Conservation (phyloP, 768 basidiomycete species). For the Agrocybe praecox region DNA sequence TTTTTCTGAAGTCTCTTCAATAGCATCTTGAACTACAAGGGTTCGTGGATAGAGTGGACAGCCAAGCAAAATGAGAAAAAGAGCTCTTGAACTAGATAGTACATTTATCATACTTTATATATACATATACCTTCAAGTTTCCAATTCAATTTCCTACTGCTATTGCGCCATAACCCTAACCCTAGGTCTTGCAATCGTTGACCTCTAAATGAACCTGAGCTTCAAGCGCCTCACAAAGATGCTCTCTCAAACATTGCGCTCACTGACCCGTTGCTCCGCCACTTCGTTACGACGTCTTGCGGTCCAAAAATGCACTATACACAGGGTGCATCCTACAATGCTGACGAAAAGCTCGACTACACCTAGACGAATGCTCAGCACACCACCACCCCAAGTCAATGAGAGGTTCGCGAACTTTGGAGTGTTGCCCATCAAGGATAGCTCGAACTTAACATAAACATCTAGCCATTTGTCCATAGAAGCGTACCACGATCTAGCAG, state of each 20-base stretch:
- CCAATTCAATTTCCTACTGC: not conserved
- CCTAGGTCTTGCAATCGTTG: slow-evolving; percentile 21
- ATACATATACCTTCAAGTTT: not conserved
- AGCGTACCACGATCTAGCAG: slow-evolving; percentile 72
- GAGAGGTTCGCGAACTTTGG: slow-evolving; percentile 44
- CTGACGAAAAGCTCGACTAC: slow-evolving; percentile 1
- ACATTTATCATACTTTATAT: slow-evolving; percentile 1
- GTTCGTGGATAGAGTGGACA: slow-evolving; percentile 90
- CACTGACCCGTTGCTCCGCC: slow-evolving; percentile 24
- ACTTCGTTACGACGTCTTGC: slow-evolving; percentile 19
- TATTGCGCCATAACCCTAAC: slow-evolving; percentile 28
- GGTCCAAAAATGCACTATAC: slow-evolving; percentile 9
- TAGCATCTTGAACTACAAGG: slow-evolving; percentile 76
- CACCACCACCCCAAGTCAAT: slow-evolving; percentile 60
- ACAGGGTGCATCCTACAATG: not conserved
- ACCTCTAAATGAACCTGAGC: not conserved
- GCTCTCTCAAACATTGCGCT: slow-evolving; percentile 28
- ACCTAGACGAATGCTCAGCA: slow-evolving; percentile 39
- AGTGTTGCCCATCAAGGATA: not conserved
- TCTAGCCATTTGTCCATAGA: slow-evolving; percentile 55
- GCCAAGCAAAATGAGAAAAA: slow-evolving; percentile 45
- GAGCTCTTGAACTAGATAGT: not conserved
- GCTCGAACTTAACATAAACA: not conserved
- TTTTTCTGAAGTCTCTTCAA: not conserved
- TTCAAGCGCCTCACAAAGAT: slow-evolving; percentile 15